Evolutionary conservation across 2,329 filamentous ascomycete genomes (phyloP).

Genomic region (Aureobasidium leucospermi): DNA sequence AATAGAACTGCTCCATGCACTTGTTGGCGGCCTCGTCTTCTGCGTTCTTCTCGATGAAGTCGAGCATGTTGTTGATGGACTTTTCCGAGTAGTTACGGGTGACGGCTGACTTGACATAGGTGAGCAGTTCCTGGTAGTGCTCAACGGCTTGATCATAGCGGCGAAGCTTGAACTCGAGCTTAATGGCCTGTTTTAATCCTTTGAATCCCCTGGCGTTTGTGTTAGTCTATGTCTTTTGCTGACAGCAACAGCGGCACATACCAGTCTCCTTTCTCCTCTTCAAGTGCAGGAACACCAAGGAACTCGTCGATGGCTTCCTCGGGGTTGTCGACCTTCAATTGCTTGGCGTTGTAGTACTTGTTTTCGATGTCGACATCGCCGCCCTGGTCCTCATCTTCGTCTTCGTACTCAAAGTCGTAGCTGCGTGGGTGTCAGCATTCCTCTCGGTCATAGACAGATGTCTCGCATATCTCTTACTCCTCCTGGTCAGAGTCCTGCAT

Average conservation of each 20-base stretch:
- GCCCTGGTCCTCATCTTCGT: constrained; percentile 79
- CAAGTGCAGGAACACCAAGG: constrained; percentile 73
- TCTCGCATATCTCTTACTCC: constrained; percentile 49
- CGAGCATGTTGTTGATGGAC: constrained; percentile 98
- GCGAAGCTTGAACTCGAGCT: constrained; percentile 90
- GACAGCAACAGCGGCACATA: constrained; percentile 25
- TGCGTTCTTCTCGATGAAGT: constrained; percentile 89
- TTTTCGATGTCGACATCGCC: constrained; percentile 96
- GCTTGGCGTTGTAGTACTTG: constrained; percentile 99
- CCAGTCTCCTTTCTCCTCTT: constrained; percentile 94
- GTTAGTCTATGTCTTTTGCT: neutral
- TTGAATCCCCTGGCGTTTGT: constrained; percentile 67
- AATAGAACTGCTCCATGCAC: constrained; percentile 94
- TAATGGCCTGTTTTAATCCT: constrained; percentile 94
- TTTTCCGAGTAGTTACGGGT: constrained; percentile 98
- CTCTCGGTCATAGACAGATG: neutral
- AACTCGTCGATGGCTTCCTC: constrained; percentile 89
- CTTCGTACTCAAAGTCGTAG: constrained; percentile 97
- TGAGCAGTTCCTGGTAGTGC: constrained; percentile 90
- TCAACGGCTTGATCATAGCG: constrained; percentile 81
- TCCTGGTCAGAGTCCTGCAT: constrained; percentile 89
- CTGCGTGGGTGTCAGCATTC: constrained; percentile 37
- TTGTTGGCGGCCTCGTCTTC: constrained; percentile 62
- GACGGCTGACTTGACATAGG: constrained; percentile 93
- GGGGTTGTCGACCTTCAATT: constrained; percentile 80